Evolutionary conservation across 2,329 filamentous ascomycete species (phyloP).

Genomic region (Fonsecaea erecta): DNA sequence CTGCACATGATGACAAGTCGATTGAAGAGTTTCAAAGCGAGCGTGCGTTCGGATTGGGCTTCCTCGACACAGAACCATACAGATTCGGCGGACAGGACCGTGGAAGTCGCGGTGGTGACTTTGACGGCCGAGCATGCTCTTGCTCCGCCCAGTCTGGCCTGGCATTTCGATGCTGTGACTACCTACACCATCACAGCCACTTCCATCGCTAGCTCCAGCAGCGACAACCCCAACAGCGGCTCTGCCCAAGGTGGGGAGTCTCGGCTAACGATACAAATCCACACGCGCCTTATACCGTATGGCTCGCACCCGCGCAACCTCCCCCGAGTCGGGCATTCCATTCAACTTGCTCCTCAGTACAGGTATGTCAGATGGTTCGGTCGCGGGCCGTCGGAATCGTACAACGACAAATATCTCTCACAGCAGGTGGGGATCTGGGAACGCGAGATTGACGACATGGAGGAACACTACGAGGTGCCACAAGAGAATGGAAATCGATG

Average conservation of each 20-base stretch:
- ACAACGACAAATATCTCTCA: slow-evolving; percentile 67
- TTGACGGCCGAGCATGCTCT: slow-evolving; percentile 49
- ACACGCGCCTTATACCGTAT: slow-evolving; percentile 16
- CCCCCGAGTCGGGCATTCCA: slow-evolving; percentile 65
- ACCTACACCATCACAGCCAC: slow-evolving; percentile 25
- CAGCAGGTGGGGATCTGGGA: slow-evolving; percentile 61
- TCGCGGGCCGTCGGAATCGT: slow-evolving; percentile 68
- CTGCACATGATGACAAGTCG: slow-evolving; percentile 34
- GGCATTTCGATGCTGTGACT: slow-evolving; percentile 56
- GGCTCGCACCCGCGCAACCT: slow-evolving; percentile 43
- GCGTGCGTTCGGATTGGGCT: background rate
- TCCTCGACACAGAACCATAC: background rate
- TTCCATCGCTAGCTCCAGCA: background rate
- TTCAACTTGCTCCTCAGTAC: slow-evolving; percentile 56
- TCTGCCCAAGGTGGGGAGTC: background rate
- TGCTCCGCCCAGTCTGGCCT: slow-evolving; percentile 65
- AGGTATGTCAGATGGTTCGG: slow-evolving; percentile 64
- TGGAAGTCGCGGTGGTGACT: slow-evolving; percentile 44
- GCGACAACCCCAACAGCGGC: background rate
- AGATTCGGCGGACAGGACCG: background rate
- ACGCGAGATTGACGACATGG: slow-evolving; percentile 51
- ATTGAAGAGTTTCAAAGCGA: slow-evolving; percentile 24
- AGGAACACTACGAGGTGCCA: slow-evolving; percentile 67
- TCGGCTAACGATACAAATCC: slow-evolving; percentile 13
- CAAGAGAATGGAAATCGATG: slow-evolving; percentile 71